phyloP scores from a whole-genome alignment of 1,139 yeast species.

The Blastobotrys petasosporus region DNA sequence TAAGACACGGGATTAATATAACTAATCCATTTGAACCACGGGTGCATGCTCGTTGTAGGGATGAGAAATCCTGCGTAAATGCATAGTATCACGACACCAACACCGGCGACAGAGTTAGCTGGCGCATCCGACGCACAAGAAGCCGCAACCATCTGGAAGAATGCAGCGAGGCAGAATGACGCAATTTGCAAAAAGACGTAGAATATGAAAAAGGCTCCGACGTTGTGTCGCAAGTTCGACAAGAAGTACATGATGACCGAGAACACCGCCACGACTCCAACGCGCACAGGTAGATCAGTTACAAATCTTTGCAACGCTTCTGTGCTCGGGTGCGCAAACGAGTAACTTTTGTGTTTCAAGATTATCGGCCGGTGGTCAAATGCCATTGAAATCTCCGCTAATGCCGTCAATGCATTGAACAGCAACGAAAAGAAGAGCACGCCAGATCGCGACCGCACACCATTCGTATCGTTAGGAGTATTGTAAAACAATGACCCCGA shows the following conservation, averaged over 20 bases:
- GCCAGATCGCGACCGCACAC: constrained; percentile 49
- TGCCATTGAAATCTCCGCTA: constrained; percentile 39
- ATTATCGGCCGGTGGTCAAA: constrained; percentile 39
- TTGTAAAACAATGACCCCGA: constrained; percentile 52
- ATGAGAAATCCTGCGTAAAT: constrained; percentile 49
- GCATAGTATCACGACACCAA: constrained; percentile 41
- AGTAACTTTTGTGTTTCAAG: constrained; percentile 40
- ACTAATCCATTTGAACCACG: constrained; percentile 49
- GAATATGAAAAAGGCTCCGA: constrained; percentile 39
- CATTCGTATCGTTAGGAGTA: constrained; percentile 41
- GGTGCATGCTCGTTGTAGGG: constrained; percentile 43
- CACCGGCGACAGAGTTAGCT: constrained; percentile 51
- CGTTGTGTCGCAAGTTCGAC: constrained; percentile 34
- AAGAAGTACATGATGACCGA: constrained; percentile 38
- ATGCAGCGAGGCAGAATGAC: constrained; percentile 38
- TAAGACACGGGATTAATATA: constrained; percentile 46
- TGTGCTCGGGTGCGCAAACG: constrained; percentile 43
- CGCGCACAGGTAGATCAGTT: constrained; percentile 35
- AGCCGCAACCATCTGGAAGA: constrained; percentile 56
- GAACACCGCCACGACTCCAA: constrained; percentile 32
- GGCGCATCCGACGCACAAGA: constrained; percentile 46
- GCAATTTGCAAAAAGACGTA: constrained; percentile 34
- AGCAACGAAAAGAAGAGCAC: constrained; percentile 39
- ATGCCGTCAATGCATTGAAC: constrained; percentile 38
- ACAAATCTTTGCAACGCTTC: constrained; percentile 38